Evolutionary conservation across 306 rosid species (phyloP), one percentile per base, ranked within the genome.

Genomic region (Albizia julibrissin): DNA sequence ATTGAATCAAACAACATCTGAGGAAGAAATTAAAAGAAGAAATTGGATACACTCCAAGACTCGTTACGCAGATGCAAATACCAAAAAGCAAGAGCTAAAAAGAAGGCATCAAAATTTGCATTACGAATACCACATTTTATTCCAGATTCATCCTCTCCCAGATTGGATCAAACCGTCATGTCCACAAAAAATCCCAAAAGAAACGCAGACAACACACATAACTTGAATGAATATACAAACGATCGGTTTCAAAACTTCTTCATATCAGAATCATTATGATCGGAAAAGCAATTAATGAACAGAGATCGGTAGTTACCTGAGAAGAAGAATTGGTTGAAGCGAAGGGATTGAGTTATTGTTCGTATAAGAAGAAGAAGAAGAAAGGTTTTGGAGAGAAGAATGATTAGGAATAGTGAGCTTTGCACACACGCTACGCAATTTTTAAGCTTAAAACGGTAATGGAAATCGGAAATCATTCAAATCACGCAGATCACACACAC

Each of bases 391-490:
- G 69, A 26, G 27, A 65, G 43, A 65, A 65, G 59, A 83, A 50
- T 73, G 86, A 84, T 65, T 54, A 83, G 79, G 86, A 72, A 66
- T 59, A 67, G 88, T 46, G 91, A 79, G 79, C 73, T 82, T 90
- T 86, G 86, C 75, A 88, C 81, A 86, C 87, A 92, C 86, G 91
- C 87, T 83, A 89, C 26, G 88, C 84, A 77, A 84, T 79, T 87
- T 86, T 86, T 72, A 85, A 84, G 90, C 88, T 39, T 12, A 86
- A 85, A 89, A 88, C 82, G 82, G 80, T 83, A 58, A 85, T 84
- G 69, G 72, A 81, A 86, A 89, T 78, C 88, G 58, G 64, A 52
- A 19, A 56, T n/a, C 12, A n/a, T 56, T 56, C 27, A 56, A n/a
- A 86, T 73, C 72, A 72, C 78, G 83, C 75, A 40, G 54, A 67